Base-by-base conservation (phyloP, 2,329 filamentous ascomycete species). In the Rhinocladiella similis region DNA sequence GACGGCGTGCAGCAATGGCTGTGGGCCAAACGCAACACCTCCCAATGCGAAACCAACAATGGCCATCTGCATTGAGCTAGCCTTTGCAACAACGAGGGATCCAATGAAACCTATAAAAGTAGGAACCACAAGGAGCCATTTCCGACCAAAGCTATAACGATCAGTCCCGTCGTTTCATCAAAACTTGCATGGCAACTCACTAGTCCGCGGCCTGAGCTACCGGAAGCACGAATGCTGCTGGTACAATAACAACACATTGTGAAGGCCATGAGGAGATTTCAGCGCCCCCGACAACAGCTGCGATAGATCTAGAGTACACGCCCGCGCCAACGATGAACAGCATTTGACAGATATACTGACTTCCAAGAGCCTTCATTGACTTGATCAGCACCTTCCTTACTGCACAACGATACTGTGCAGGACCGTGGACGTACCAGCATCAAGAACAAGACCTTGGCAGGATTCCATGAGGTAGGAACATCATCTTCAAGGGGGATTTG, bases 131-230 rank as follows among this genome's bases (percentile, higher is more conserved):
- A 63, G 10, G 19, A 60, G 22, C 51, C 51, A 58, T 47, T 63
- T 63, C 13, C 60, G 33, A 25, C 60, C 60, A 57, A 54, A 62
- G 35, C 49, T 53, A 35, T 25, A 25, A 25, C 22, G 22, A 25
- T 25, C 22, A 25, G 22, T 25, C 7, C 22, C 22, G 22, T 25
- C 22, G 7, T 7, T 25, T 25, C 7, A 7, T 7, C 22, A 25
- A 25, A 4, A 4, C 4, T 5, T 25, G 22, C 22, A 25, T 25
- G 7, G 22, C 7, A 25, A 25, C 22, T 25, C 22, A 25, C 22
- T 25, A 25, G 22, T 62, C 59, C 1, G 59, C 53, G 4, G 57
- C 59, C 25, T 54, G 59, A 20, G 48, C 33, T 16, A 56, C 33
- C 13, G 49, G 47, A 18, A 38, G 48, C 14, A 38, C 22, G 16